phyloP scores from a whole-genome alignment of 371 early-diverging fungal genomes.

The Chytridium lagenaria region DNA sequence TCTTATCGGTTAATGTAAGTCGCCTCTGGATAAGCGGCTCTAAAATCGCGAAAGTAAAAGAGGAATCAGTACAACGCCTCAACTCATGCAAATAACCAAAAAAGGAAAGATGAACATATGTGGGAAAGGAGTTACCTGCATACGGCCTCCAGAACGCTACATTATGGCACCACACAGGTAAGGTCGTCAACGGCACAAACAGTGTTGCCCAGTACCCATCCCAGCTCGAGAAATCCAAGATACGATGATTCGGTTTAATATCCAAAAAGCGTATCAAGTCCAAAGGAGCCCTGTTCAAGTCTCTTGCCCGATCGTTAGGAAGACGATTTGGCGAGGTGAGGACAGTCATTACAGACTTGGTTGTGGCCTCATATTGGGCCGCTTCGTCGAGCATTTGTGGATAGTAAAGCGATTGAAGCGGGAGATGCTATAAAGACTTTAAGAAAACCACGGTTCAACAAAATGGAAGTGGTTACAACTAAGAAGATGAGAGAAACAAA shows the following conservation, averaged over 20 bases:
- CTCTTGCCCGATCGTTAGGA: conserved; percentile 20
- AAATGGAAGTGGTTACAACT: too few relatives aligned
- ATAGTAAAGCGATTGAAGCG: too few relatives aligned
- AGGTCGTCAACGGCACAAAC: conserved; percentile 19
- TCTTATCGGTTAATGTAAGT: conserved; percentile 23
- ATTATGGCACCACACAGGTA: conserved; percentile 33
- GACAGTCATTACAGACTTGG: conserved; percentile 7
- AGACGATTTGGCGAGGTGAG: conserved; percentile 10
- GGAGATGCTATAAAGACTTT: too few relatives aligned
- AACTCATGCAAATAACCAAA: too few relatives aligned
- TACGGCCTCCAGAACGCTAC: conserved; percentile 13
- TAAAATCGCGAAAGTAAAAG: neutral
- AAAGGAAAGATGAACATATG: too few relatives aligned
- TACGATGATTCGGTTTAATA: conserved; percentile 23
- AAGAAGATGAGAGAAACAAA: too few relatives aligned
- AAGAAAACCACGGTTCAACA: too few relatives aligned
- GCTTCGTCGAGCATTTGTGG: neutral
- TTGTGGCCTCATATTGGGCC: neutral
- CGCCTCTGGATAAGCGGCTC: conserved; percentile 25
- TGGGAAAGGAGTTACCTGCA: too few relatives aligned
- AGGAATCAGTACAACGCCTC: too few relatives aligned
- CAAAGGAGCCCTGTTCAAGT: neutral
- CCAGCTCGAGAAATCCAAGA: conserved; percentile 29
- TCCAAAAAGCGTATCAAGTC: conserved; percentile 16
- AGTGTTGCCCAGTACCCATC: conserved; percentile 33